Percentiles rank a stretch among this genome's conserved stretches.
These are phyloP conservation scores for Antitrichia curtipendula DNA, from an alignment of 225 moss, liverwort and hornwort species.

Conservation along the genomic window DNA sequence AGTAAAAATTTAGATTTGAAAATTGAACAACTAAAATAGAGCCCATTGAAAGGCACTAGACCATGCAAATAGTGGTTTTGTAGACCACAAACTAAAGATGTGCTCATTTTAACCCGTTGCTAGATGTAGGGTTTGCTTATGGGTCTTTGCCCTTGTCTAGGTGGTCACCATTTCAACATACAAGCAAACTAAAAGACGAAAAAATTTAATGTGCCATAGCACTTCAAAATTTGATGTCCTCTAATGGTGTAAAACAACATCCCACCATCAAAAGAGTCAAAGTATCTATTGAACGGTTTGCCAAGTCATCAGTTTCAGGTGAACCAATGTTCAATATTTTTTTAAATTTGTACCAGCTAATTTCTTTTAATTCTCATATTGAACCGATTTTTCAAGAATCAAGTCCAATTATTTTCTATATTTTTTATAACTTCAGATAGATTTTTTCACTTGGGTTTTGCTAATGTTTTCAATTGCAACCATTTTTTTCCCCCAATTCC, in stretches of 20 bases:
- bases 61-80: accelerated
- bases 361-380: not conserved
- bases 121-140: not conserved
- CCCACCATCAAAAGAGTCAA: not conserved
- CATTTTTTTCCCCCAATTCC: not conserved
- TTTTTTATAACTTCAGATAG: too few species aligned
- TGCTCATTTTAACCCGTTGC: not conserved
- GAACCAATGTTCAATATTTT: not conserved
- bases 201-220: not conserved
- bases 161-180: accelerated
- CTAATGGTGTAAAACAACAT: too few species aligned
- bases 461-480: not conserved
- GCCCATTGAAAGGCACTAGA: not conserved
- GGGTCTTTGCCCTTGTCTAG: not conserved
- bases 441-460: not conserved
- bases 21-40: not conserved
- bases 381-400: not conserved
- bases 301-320: not conserved
- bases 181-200: too few species aligned
- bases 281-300: not conserved
- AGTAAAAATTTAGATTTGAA: not conserved
- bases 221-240: too few species aligned
- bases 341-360: not conserved
- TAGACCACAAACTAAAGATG: not conserved
- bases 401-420: too few species aligned